Base-by-base conservation (phyloP, 2,329 filamentous ascomycete species). In the Furcasterigmium furcatum region DNA sequence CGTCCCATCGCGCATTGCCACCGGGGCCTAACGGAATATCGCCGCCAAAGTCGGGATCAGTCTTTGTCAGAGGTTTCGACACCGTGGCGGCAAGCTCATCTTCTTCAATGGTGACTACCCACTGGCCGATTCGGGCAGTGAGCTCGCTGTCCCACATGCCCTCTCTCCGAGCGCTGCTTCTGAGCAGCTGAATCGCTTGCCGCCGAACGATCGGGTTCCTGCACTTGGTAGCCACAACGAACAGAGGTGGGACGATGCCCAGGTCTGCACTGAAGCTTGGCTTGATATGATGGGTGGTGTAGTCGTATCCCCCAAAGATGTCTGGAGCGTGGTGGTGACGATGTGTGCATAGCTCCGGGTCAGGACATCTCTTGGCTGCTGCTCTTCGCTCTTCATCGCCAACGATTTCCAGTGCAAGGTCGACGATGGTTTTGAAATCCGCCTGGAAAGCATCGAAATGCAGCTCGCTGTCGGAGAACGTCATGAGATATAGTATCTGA, bases 91-190 rank as follows among this genome's bases (percentile, higher is more conserved):
- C 46, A 9, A 66, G 64, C 3, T 71, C 67, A 7, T 67, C 69
- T 52, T 82, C 79, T 52, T 82, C 79, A 14, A 81, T 67, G 9
- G 68, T 62, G 58, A 76, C 72, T 30, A 82, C 68, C 77, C 77
- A 82, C 47, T 67, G 68, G 39, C 71, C 73, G 52, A 82, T 80
- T 8, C 71, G 71, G 2, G 78, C 77, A 10, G 73, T 69, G 48
- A 82, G 68, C 51, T 79, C 74, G 54, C 77, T 83, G 55, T 88
- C 83, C 84, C 84, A 87, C 73, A 87, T 82, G 19, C 80, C 83
- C 62, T 87, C 84, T 41, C 82, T 70, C 38, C 82, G 72, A 8
- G 80, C 76, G 55, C 77, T 82, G 52, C 73, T 79, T 42, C 72
- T 70, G 45, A 87, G 63, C 30, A 87, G 61, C 58, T 79, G 71